Percentiles rank a stretch among this genome's conserved stretches.
Conservation (phyloP, 257 asterid genomes). For the Scutellaria barbata region DNA sequence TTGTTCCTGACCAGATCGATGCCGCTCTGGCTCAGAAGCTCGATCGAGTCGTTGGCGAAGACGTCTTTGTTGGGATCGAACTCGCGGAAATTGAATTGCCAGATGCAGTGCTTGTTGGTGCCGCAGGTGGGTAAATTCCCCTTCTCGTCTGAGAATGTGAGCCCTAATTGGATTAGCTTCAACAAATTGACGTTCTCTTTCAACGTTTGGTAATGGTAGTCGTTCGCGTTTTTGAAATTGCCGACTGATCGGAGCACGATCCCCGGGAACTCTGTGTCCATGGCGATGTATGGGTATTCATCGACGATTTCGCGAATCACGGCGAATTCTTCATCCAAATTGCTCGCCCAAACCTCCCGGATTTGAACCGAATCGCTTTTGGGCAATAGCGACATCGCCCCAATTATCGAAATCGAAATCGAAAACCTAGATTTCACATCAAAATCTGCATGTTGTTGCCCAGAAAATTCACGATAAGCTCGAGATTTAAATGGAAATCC, state of each 20-base stretch:
- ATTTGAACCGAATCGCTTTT: slow-evolving; percentile 49
- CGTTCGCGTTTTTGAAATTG: slow-evolving; percentile 44
- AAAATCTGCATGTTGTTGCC: no score
- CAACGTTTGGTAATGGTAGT: slow-evolving; percentile 51
- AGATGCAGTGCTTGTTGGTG: slow-evolving; percentile 40
- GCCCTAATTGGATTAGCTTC: slow-evolving; percentile 56
- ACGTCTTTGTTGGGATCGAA: slow-evolving; percentile 53
- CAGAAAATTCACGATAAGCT: no score
- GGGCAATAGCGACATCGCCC: slow-evolving; percentile 47
- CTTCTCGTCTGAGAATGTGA: slow-evolving; percentile 52
- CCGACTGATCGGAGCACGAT: slow-evolving; percentile 54
- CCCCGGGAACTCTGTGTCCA: slow-evolving; percentile 65
- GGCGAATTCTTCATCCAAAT: slow-evolving; percentile 50
- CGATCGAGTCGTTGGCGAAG: slow-evolving; percentile 51
- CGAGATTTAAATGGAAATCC: no score
- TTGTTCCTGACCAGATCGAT: slow-evolving; percentile 47
- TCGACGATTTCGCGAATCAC: slow-evolving; percentile 51
- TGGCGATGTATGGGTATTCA: slow-evolving; percentile 49
- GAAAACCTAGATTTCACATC: no score
- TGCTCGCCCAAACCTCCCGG: slow-evolving; percentile 58
- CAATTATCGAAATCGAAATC: no score
- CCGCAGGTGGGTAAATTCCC: slow-evolving; percentile 54
- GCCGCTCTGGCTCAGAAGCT: slow-evolving; percentile 49
- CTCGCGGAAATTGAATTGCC: slow-evolving; percentile 68
- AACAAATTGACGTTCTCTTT: slow-evolving; percentile 55